phyloP scores from a whole-genome alignment of 164 flowering plant species.

The Tinospora cordifolia region DNA sequence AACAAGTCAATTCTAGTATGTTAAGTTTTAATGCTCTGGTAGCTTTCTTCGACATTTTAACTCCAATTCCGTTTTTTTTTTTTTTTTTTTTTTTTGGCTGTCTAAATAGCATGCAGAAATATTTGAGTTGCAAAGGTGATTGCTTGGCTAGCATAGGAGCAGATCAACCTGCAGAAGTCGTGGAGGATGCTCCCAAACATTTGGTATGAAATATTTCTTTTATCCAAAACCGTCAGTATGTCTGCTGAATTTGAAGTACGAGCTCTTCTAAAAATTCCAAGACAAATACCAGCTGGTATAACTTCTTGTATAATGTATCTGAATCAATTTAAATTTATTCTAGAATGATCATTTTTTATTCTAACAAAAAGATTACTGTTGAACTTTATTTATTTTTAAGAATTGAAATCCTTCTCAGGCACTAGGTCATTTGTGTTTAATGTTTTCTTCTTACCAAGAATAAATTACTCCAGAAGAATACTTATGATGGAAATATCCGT shows the following conservation, averaged over 20 bases:
- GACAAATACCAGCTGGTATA: background rate
- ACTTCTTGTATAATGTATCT: slow-evolving; percentile 2
- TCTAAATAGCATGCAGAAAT: slow-evolving; percentile 65
- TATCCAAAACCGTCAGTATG: background rate
- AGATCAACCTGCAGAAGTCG: slow-evolving; percentile 98
- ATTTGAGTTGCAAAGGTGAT: slow-evolving; percentile 77
- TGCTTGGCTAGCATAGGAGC: slow-evolving; percentile 82
- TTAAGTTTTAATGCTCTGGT: background rate
- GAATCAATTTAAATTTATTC: background rate
- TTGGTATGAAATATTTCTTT: slow-evolving; percentile 36
- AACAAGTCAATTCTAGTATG: background rate
- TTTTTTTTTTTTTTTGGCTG: too few relatives aligned
- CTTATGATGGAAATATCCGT: too few relatives aligned
- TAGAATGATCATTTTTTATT: background rate
- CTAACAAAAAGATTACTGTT: background rate
- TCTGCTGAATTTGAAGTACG: background rate
- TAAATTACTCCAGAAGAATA: too few relatives aligned
- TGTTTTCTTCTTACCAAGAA: too few relatives aligned
- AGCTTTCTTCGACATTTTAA: background rate
- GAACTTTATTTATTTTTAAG: background rate
- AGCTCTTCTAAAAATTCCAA: background rate
- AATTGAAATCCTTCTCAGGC: background rate
- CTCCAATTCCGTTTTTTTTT: background rate
- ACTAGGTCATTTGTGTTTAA: too few relatives aligned
- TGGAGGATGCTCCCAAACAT: slow-evolving; percentile 77